Conservation (phyloP, 2,329 filamentous ascomycete genomes). For the Talaromyces albobiverticillius region DNA sequence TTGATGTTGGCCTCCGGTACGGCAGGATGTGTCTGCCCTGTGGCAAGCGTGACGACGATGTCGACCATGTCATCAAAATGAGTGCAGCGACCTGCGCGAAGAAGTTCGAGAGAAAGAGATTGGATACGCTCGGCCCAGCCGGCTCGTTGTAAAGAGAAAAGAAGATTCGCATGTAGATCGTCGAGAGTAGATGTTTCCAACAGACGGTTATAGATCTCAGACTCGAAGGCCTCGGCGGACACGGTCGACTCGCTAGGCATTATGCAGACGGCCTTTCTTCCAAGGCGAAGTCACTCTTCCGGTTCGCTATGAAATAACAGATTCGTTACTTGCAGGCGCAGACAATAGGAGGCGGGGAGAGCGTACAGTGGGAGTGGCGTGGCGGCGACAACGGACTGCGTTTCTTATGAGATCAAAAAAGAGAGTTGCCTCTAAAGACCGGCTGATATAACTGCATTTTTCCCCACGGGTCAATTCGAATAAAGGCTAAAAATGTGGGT, state of each 20-base stretch:
- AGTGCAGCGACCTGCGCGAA: conserved; percentile 56
- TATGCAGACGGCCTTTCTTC: not conserved
- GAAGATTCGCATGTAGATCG: conserved; percentile 54
- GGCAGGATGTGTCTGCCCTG: conserved; percentile 30
- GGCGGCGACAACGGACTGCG: not conserved
- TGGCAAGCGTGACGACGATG: conserved; percentile 49
- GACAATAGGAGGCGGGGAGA: not conserved
- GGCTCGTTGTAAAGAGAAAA: conserved; percentile 54
- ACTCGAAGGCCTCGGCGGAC: conserved; percentile 9
- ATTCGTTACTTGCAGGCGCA: not conserved
- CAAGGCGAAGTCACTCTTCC: not conserved
- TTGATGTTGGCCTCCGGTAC: conserved; percentile 13
- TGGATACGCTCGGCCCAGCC: conserved; percentile 59
- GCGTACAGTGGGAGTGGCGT: not conserved
- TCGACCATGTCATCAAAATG: conserved; percentile 57
- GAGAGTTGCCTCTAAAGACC: not conserved
- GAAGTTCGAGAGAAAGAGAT: conserved; percentile 53
- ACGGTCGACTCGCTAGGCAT: conserved; percentile 13
- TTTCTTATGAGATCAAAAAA: not conserved
- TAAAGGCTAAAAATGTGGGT: not conserved
- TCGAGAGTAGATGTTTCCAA: conserved; percentile 15
- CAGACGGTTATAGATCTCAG: conserved; percentile 14
- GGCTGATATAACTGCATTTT: not conserved
- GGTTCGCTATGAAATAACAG: not conserved
- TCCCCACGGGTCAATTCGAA: not conserved